Conservation (phyloP, 352 stramenopile genomes). For the Blastocystis sp. region DNA sequence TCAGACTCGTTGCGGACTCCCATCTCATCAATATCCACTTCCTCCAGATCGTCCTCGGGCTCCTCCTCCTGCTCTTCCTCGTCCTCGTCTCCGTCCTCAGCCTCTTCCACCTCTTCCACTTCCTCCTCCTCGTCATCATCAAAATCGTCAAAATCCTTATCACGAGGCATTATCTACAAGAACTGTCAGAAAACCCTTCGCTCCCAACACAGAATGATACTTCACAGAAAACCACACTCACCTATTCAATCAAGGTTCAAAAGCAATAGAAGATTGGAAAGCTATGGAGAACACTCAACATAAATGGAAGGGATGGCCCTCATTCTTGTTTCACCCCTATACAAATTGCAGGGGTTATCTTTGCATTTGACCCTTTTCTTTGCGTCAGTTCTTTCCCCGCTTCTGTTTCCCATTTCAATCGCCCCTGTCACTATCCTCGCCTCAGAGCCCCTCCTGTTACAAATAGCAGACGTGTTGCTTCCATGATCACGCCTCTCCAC, state of each 20-base stretch:
- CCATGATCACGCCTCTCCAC: neutral
- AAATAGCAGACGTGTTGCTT: neutral
- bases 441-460: neutral
- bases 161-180: neutral
- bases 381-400: neutral
- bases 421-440: neutral
- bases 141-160: conserved; percentile 52
- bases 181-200: neutral
- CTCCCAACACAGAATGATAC: neutral
- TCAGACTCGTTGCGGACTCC: conserved; percentile 60
- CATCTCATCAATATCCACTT: conserved; percentile 68
- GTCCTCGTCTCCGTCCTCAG: conserved; percentile 60
- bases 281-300: neutral
- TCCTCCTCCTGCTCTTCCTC: conserved; percentile 66
- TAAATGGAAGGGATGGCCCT: neutral
- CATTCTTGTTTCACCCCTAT: neutral
- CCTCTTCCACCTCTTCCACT: conserved; percentile 57
- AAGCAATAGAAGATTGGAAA: neutral
- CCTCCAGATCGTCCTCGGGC: conserved; percentile 60
- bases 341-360: neutral
- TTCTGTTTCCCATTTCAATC: too few species aligned
- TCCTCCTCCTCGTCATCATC: conserved; percentile 68
- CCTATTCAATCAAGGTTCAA: neutral
- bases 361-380: neutral
- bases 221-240: neutral